Conservation (phyloP, 78 protist genomes). For the Monosiga brevicollis region DNA sequence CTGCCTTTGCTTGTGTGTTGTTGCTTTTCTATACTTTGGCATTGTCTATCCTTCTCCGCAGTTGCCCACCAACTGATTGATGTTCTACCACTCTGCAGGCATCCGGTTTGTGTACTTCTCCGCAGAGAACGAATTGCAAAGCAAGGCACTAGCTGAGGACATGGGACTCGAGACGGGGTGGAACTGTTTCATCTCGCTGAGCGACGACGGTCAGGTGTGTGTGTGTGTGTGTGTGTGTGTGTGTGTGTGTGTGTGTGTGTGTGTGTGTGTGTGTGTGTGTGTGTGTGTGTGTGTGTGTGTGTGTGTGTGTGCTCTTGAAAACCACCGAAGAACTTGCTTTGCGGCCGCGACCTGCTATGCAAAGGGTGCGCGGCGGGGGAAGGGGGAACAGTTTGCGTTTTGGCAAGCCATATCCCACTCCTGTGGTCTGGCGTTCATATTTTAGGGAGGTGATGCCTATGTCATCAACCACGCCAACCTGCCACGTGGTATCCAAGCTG, state of each 20-base stretch:
- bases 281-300: background rate
- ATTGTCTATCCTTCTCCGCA: background rate
- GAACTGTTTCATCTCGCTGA: slow-evolving; percentile 29
- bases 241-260: background rate
- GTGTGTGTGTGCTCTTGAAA: too few relatives aligned
- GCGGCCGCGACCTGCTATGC: too few relatives aligned
- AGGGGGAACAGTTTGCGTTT: too few relatives aligned
- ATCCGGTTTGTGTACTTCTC: slow-evolving; percentile 3
- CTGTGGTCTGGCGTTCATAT: background rate
- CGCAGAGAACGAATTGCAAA: background rate
- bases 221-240: background rate
- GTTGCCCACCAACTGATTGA: background rate
- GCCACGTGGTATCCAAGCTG: slow-evolving; percentile 16
- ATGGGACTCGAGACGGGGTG: slow-evolving; percentile 43
- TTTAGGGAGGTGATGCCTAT: background rate
- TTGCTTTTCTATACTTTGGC: background rate
- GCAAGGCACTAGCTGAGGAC: slow-evolving; percentile 18
- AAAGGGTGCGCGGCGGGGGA: too few relatives aligned
- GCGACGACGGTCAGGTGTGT: slow-evolving; percentile 1
- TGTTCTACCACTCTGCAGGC: background rate
- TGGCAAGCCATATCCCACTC: too few relatives aligned
- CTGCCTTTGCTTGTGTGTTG: background rate
- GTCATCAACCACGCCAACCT: slow-evolving; percentile 10
- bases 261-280: background rate
- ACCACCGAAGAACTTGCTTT: too few relatives aligned